Evolutionary conservation across 2,329 filamentous ascomycete species (phyloP).

Genomic region (Stagonosporopsis vannaccii): DNA sequence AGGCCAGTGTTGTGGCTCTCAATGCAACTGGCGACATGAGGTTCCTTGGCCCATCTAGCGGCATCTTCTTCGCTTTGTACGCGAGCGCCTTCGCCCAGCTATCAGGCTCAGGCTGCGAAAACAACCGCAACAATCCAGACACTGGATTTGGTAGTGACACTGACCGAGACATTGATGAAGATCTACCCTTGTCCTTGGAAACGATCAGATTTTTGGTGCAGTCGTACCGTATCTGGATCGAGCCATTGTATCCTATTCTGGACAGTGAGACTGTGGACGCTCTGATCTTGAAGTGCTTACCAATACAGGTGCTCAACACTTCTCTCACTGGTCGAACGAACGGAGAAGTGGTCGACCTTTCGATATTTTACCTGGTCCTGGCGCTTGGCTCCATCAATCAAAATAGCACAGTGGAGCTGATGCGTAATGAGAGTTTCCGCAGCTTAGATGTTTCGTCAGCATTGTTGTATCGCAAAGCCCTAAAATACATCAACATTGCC

Average conservation of each 20-base stretch:
- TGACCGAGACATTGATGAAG: too few species aligned
- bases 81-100: not conserved
- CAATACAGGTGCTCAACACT: too few species aligned
- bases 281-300: not conserved
- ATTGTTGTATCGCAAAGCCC: too few species aligned
- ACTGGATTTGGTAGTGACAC: not conserved
- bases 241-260: not conserved
- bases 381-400: not conserved
- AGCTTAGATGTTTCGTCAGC: too few species aligned
- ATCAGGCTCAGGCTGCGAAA: not conserved
- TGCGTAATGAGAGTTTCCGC: too few species aligned
- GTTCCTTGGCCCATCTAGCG: slow-evolving; percentile 10
- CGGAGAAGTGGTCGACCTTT: not conserved
- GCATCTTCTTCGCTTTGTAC: slow-evolving; percentile 10
- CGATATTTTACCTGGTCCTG: not conserved
- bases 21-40: slow-evolving; percentile 11
- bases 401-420: not conserved
- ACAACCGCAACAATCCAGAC: not conserved
- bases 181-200: too few species aligned
- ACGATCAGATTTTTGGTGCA: not conserved
- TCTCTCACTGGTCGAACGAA: not conserved
- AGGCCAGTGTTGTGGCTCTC: slow-evolving; percentile 7
- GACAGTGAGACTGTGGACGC: not conserved
- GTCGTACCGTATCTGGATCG: not conserved
- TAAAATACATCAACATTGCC: too few species aligned